Percentiles rank a stretch among this genome's conserved stretches.
Evolutionary conservation across 1,284 basidiomycete species (phyloP).

Genomic region (Puccinia hordei): DNA sequence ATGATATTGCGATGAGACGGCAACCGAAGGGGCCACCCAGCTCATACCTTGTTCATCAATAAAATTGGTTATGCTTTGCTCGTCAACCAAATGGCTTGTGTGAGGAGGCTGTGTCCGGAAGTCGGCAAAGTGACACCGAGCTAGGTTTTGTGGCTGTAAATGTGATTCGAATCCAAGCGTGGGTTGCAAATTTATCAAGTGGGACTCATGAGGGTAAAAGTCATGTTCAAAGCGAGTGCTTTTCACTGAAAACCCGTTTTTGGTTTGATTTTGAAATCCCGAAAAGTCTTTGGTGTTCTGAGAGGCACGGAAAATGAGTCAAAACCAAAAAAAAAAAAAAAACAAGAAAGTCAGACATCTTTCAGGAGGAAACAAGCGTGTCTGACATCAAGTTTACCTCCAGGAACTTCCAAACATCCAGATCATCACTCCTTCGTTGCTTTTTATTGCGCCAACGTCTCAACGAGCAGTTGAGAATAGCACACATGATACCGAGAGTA

Average conservation of each 20-base stretch:
- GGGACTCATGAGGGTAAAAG: not conserved
- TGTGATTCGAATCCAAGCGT: not conserved
- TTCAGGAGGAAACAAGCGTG: not conserved
- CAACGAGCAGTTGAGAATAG: not conserved
- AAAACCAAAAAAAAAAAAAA: not conserved
- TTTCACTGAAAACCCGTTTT: not conserved
- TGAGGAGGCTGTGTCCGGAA: not conserved
- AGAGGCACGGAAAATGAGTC: too few species aligned
- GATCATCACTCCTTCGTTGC: conserved; percentile 1
- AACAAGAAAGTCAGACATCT: not conserved
- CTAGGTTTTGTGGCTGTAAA: not conserved
- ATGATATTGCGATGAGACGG: not conserved
- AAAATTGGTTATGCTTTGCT: not conserved
- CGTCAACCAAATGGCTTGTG: not conserved
- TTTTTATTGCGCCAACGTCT: conserved; percentile 1
- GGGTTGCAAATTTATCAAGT: not conserved
- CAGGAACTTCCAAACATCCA: conserved; percentile 6
- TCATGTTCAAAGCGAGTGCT: conserved; percentile 2
- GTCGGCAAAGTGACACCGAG: conserved; percentile 1
- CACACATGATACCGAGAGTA: not conserved
- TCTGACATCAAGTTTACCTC: not conserved
- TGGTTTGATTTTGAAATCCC: not conserved
- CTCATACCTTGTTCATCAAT: not conserved
- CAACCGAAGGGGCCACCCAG: not conserved
- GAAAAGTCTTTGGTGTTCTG: conserved; percentile 3